phyloP scores from a whole-genome alignment of 345 rosid genomes.

The Acer negundo region DNA sequence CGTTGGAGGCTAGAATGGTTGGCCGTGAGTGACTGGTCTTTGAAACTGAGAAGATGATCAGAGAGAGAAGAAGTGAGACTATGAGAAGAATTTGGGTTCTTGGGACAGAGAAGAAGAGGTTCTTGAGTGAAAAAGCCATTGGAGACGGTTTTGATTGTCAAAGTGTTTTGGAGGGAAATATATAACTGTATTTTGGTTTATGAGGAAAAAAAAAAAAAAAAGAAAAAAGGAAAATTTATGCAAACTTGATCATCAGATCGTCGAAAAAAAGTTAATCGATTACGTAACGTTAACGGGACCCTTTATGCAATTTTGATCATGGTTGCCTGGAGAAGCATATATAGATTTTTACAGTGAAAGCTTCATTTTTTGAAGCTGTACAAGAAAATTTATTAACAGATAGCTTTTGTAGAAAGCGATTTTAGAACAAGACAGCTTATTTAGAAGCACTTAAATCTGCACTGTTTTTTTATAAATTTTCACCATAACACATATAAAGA shows the following conservation, averaged over 20 bases:
- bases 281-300: no score
- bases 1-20: conserved; percentile 36
- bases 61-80: conserved; percentile 49
- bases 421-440: no score
- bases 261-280: no score
- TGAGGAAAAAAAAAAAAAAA: no score
- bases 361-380: no score
- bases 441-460: neutral
- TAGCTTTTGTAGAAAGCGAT: no score
- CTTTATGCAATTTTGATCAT: no score
- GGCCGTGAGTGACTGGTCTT: conserved; percentile 41
- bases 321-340: no score
- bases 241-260: no score
- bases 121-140: conserved; percentile 31
- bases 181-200: neutral
- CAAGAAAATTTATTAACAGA: no score
- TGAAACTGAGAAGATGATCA: conserved; percentile 47
- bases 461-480: neutral
- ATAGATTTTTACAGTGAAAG: no score
- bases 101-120: conserved; percentile 24
- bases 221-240: no score
- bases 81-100: conserved; percentile 45
- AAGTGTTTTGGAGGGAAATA: conserved; percentile 15
- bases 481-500: neutral
- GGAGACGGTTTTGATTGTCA: neutral